phyloP scores from a whole-genome alignment of 1,284 basidiomycete species.

The Leucoagaricus sp. region DNA sequence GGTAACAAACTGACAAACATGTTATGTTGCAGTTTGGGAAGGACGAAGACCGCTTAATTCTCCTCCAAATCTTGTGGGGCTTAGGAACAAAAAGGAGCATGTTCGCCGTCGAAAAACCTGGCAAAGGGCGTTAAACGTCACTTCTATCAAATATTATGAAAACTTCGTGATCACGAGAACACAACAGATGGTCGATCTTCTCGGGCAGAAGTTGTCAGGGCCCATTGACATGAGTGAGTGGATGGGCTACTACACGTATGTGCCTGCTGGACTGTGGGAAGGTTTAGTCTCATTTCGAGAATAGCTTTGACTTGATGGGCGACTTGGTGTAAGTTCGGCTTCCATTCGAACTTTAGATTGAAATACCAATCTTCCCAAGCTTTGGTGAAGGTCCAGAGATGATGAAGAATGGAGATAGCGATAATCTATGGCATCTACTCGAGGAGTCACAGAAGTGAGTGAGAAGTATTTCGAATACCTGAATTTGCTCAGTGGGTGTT shows the following conservation, averaged over 20 bases:
- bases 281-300: conserved; percentile 4
- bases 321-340: conserved; percentile 52
- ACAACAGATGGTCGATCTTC: conserved; percentile 42
- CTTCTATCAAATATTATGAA: conserved; percentile 56
- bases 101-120: conserved; percentile 53
- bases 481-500: not conserved
- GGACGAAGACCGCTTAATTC: conserved; percentile 33
- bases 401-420: conserved; percentile 37
- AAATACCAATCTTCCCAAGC: conserved; percentile 24
- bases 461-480: not conserved
- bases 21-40: conserved; percentile 29
- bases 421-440: conserved; percentile 37
- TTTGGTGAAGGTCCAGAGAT: conserved; percentile 53
- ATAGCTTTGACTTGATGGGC: conserved; percentile 65
- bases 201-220: conserved; percentile 29
- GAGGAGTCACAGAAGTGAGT: conserved; percentile 35
- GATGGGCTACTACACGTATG: conserved; percentile 59
- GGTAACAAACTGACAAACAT: not conserved
- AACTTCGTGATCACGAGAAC: conserved; percentile 42
- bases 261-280: conserved; percentile 13
- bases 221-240: conserved; percentile 44
- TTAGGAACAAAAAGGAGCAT: conserved; percentile 43
- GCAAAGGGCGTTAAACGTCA: conserved; percentile 54
- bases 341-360: not conserved
- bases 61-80: conserved; percentile 30